Base-by-base conservation (phyloP, 306 rosid genomes). In the Vigna hirtella region DNA sequence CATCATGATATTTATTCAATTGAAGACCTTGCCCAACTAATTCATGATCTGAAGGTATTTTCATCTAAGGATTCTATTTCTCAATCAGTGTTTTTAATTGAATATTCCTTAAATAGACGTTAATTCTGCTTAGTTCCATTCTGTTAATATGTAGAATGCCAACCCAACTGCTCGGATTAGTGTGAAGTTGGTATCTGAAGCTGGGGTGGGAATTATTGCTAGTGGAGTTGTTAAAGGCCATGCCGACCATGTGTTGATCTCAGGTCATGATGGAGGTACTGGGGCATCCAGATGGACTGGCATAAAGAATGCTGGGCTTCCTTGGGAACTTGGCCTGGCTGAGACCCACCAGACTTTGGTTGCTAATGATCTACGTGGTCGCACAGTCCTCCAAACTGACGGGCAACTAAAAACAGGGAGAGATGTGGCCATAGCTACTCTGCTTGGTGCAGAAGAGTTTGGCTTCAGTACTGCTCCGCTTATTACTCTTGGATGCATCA, bases 261-360 rank as follows among this genome's bases (percentile, higher is more conserved):
- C 99, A 0, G 99, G 99, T 67, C 99, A 96, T 50, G 99, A 96
- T 84, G 99, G 99, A 83, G 99, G 99, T 22, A 96, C 99, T 17
- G 99, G 99, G 70, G 99, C 99, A 59, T 96, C 99, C 53, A 91
- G 99, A 89, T 96, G 99, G 99, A 96, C 99, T 72, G 99, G 99
- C 58, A 96, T 96, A 78, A 96, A 96, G 89, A 96, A 87, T 90
- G 99, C 99, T 48, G 99, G 99, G 70, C 96, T 96, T 14, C 99
- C 99, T 18, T 96, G 99, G 99, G 99, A 96, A 77, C 98, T 96
- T 72, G 99, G 99, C 56, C 84, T 96, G 86, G 99, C 98, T 20
- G 99, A 96, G 91, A 96, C 99, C 38, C 99, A 96, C 85, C 99
- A 96, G 76, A 96, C 98, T 4, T 86, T 96, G 83, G 99, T 96